Evolutionary conservation across 169 alveolate species (phyloP), one percentile per base, ranked within the genome.

Genomic region (Plasmodium sp.): DNA sequence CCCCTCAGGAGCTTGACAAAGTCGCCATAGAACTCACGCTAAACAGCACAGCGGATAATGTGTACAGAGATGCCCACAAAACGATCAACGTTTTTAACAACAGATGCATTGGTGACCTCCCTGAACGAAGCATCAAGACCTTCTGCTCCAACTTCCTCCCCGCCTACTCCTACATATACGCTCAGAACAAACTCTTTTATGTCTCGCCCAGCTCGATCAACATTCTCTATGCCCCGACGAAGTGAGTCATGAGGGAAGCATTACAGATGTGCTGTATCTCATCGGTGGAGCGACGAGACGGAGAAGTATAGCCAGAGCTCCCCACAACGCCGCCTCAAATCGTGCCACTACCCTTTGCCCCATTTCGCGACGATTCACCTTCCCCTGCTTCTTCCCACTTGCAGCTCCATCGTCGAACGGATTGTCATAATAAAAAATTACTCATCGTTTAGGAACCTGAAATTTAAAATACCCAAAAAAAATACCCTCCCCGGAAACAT

Each of bases 201-300:
- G 67, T 92, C 79, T 22, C 95, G 1, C 95, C 95, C 6, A 92
- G 92, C 33, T 92, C 95, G 54, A 92, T 92, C 27, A 92, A 36
- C 27, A 92, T 92, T 72, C 62, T 71, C 82, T 92, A 72, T 41
- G 95, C 92, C 81, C 95, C 95, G 39, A 71, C 92, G 5, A 92
- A 92, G 95, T 92, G 16, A 92, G 71, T 14, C 41, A 85, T 48
- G 56, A 27, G 22, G 34, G 48, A 62, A 39, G 18, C 5, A 48
- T 48, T 48, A 48, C 58, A 9, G 1, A 16, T 62, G 33, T 67
- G 33, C 14, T 5, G 34, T 27, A 27, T 3, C 16, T 16, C 39
- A 67, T 67, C 43, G 39, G 43, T 22, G 39, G 39, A 67, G 27
- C 39, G 12, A 22, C 27, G 12, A 5, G 77, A 27, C 4, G 77